Percentiles rank a stretch among this genome's conserved stretches.
Conservation (phyloP, 1,139 yeast genomes). For the Suhomyces bokatorum region DNA sequence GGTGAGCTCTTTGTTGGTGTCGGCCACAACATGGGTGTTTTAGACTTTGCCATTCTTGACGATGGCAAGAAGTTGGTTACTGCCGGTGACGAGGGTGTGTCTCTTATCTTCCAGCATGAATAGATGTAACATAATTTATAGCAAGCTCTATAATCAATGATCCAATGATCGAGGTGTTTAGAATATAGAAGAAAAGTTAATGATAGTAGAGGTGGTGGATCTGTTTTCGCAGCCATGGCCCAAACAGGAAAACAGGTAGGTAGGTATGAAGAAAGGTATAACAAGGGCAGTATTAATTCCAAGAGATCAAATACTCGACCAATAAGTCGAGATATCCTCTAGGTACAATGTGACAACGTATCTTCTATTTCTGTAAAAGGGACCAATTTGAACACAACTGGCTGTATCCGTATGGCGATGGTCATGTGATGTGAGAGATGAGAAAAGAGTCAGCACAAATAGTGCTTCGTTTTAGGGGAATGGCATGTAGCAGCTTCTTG, state of each 20-base stretch:
- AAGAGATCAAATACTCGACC: too few relatives aligned
- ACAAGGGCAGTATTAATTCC: too few relatives aligned
- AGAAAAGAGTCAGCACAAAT: too few relatives aligned
- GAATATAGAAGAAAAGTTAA: not conserved
- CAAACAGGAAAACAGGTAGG: not conserved
- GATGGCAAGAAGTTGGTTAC: conserved; percentile 71
- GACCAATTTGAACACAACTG: too few relatives aligned
- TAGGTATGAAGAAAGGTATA: too few relatives aligned
- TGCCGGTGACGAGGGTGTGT: conserved; percentile 98
- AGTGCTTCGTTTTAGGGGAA: too few relatives aligned
- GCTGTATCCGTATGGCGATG: too few relatives aligned
- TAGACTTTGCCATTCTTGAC: conserved; percentile 72
- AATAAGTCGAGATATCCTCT: too few relatives aligned
- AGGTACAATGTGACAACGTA: too few relatives aligned
- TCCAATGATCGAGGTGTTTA: not conserved
- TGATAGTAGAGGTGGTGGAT: not conserved
- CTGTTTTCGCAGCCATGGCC: not conserved
- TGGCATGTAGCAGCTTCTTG: too few relatives aligned
- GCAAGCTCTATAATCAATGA: not conserved
- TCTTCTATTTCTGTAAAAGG: too few relatives aligned
- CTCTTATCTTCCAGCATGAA: conserved; percentile 58
- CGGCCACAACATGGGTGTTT: conserved; percentile 93
- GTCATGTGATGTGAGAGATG: too few relatives aligned
- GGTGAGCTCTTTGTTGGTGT: conserved; percentile 70
- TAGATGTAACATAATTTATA: conserved; percentile 7